Evolutionary conservation across 2,329 filamentous ascomycete genomes (phyloP).

Genomic region (Pseudogymnoascus sp.): DNA sequence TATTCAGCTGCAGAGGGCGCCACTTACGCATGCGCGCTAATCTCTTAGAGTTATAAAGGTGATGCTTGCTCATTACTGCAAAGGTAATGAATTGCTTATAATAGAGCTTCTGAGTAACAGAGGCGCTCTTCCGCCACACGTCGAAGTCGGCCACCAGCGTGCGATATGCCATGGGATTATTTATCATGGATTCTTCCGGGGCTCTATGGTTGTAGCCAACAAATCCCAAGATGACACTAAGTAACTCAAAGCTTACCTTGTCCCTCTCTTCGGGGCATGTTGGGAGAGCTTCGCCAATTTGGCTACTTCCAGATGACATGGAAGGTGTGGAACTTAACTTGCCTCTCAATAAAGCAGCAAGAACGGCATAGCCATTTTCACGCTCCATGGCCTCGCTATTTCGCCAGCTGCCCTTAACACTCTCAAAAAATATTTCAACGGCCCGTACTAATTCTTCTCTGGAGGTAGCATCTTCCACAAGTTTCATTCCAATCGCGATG

Average conservation of each 20-base stretch:
- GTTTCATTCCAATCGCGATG: conserved; percentile 71
- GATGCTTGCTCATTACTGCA: conserved; percentile 80
- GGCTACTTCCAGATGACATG: conserved; percentile 27
- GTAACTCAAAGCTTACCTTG: conserved; percentile 50
- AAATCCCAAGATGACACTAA: conserved; percentile 73
- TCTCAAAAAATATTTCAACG: conserved; percentile 75
- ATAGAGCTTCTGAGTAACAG: conserved; percentile 75
- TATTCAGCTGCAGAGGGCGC: conserved; percentile 15
- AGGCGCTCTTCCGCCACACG: conserved; percentile 75
- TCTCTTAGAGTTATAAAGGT: conserved; percentile 82
- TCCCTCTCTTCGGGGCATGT: conserved; percentile 47
- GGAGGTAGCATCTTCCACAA: conserved; percentile 68
- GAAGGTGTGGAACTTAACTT: conserved; percentile 50
- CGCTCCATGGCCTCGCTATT: conserved; percentile 98
- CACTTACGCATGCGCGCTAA: conserved; percentile 79
- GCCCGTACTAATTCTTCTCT: conserved; percentile 64
- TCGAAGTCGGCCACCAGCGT: conserved; percentile 88
- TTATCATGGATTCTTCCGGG: conserved; percentile 81
- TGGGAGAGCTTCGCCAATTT: conserved; percentile 27
- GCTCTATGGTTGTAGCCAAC: conserved; percentile 77
- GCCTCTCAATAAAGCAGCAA: conserved; percentile 73
- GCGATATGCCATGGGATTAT: conserved; percentile 90
- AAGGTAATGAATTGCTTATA: conserved; percentile 89
- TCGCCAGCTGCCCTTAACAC: conserved; percentile 84
- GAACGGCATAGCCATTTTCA: conserved; percentile 84